Conservation (phyloP, 2,329 filamentous ascomycete species). For the Aspergillus novoparasiticus region DNA sequence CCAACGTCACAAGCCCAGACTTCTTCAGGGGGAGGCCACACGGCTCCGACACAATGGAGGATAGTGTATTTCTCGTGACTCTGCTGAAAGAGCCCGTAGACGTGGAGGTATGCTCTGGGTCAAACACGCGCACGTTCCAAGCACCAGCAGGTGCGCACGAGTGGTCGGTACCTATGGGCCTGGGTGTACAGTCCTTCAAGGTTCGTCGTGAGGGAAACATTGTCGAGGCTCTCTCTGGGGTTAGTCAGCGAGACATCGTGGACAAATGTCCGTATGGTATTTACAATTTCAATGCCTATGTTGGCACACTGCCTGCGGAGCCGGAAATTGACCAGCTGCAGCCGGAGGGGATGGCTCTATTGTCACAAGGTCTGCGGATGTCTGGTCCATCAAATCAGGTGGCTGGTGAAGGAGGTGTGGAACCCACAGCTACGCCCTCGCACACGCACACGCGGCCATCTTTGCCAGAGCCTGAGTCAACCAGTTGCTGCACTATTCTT, state of each 20-base stretch:
- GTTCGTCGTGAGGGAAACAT: constrained; percentile 46
- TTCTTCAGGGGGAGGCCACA: constrained; percentile 56
- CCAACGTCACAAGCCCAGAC: constrained; percentile 49
- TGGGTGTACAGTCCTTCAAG: constrained; percentile 52
- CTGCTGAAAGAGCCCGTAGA: constrained; percentile 37
- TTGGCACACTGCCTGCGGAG: background rate
- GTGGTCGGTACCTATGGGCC: constrained; percentile 50
- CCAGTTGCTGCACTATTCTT: background rate
- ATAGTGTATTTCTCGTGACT: constrained; percentile 54
- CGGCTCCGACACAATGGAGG: constrained; percentile 53
- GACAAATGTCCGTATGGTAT: constrained; percentile 54
- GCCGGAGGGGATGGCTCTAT: background rate
- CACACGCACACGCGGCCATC: background rate
- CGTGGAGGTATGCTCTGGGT: constrained; percentile 51
- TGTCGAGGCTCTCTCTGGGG: constrained; percentile 44
- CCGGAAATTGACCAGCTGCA: background rate
- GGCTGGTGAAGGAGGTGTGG: background rate
- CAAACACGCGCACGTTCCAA: constrained; percentile 45
- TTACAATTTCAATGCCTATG: constrained; percentile 59
- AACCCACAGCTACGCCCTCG: background rate
- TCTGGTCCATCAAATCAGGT: background rate
- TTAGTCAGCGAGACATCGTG: constrained; percentile 53
- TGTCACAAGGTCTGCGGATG: background rate
- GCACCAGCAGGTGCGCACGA: constrained; percentile 52
- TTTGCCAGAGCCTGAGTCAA: background rate